A percentile compares a stretch with the other conserved stretches of the same genome.
phyloP scores from a whole-genome alignment of 306 rosid genomes.

The Castanea sativa region DNA sequence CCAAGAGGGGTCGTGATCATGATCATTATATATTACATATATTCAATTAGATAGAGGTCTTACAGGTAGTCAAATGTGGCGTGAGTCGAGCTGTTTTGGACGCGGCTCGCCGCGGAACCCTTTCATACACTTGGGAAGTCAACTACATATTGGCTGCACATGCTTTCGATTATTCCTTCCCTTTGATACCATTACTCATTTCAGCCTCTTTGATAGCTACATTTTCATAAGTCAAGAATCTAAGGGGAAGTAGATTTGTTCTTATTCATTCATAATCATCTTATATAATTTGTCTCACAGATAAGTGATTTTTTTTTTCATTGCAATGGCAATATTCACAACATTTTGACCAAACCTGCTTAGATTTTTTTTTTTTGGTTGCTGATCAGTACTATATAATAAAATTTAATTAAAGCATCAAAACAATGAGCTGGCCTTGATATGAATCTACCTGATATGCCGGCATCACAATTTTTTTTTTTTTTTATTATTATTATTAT shows the following conservation, averaged over 20 bases:
- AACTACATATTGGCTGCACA: not conserved
- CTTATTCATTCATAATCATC: not conserved
- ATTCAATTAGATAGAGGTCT: not conserved
- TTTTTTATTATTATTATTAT: not conserved
- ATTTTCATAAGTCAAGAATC: not conserved
- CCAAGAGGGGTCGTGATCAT: too few relatives aligned
- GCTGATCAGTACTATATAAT: too few relatives aligned
- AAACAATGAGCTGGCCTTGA: not conserved
- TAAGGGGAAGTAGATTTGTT: not conserved
- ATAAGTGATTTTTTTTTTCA: not conserved
- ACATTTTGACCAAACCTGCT: not conserved
- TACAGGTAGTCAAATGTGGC: not conserved
- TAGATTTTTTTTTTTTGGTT: too few relatives aligned
- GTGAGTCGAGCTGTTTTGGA: not conserved
- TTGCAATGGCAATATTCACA: not conserved
- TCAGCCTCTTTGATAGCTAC: too few relatives aligned
- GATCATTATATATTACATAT: not conserved
- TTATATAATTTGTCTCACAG: not conserved
- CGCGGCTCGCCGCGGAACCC: not conserved
- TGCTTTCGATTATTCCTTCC: slow-evolving; percentile 11
- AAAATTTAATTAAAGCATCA: not conserved
- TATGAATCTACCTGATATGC: not conserved
- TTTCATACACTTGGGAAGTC: not conserved
- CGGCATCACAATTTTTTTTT: not conserved
- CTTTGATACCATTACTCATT: not conserved